These are phyloP conservation scores for Volvariella volvacea DNA, from an alignment of 1,284 basidiomycete genomes.

Conservation along the genomic window DNA sequence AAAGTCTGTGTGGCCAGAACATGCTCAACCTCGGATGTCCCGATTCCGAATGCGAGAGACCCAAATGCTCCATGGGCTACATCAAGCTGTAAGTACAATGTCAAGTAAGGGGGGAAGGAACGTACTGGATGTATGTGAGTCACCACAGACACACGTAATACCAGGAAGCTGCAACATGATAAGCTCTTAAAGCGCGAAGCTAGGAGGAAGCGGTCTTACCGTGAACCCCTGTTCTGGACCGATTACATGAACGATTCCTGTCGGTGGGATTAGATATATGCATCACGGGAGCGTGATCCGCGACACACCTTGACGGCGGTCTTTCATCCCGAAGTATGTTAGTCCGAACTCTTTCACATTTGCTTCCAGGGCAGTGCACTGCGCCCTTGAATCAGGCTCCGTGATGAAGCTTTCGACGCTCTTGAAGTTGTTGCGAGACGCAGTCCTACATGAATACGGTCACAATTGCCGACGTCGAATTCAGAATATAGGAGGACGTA, in stretches of 20 bases:
- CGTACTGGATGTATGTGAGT: constrained; percentile 89
- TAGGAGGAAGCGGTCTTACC: constrained; percentile 27
- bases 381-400: constrained; percentile 89
- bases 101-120: constrained; percentile 9
- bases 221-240: constrained; percentile 97
- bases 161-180: constrained; percentile 66
- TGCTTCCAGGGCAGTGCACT: constrained; percentile 86
- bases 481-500: constrained; percentile 37
- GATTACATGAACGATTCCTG: constrained; percentile 93
- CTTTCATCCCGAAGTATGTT: constrained; percentile 92
- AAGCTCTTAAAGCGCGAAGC: constrained; percentile 2
- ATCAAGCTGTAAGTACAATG: constrained; percentile 8
- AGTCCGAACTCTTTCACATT: constrained; percentile 95
- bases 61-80: constrained; percentile 93
- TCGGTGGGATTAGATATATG: constrained; percentile 7
- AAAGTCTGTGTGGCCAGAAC: constrained; percentile 95
- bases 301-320: constrained; percentile 75
- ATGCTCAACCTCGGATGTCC: constrained; percentile 95
- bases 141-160: constrained; percentile 93
- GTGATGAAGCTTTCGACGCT: constrained; percentile 74
- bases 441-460: constrained; percentile 48
- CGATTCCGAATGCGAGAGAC: constrained; percentile 93
- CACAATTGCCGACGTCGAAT: neutral
- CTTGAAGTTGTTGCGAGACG: constrained; percentile 81
- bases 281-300: constrained; percentile 1